A percentile compares a stretch with the other conserved stretches of the same genome.
phyloP scores from a whole-genome alignment of 306 rosid species.

The Pyrus pyrifolia region DNA sequence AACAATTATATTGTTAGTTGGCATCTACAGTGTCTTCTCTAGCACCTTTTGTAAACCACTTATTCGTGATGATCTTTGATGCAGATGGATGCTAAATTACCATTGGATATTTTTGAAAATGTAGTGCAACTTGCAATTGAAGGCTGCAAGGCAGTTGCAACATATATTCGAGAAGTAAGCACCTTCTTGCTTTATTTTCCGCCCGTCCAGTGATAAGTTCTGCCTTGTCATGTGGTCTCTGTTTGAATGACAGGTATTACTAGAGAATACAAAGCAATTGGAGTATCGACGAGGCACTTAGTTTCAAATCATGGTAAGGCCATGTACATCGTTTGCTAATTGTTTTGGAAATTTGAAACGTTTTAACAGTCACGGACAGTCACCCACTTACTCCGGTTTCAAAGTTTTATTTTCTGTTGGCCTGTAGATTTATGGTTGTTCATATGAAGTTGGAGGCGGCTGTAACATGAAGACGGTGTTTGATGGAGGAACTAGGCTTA shows the following conservation, averaged over 20 bases:
- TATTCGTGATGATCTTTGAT: slow-evolving; percentile 6
- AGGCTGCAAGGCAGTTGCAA: slow-evolving; percentile 96
- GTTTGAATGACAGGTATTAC: slow-evolving; percentile 46
- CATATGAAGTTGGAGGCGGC: slow-evolving; percentile 81
- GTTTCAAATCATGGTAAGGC: slow-evolving; percentile 11
- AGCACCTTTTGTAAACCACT: neutral
- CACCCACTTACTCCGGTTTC: neutral
- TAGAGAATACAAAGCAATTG: slow-evolving; percentile 71
- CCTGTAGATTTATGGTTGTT: slow-evolving; percentile 35
- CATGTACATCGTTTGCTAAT: neutral
- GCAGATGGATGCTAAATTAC: slow-evolving; percentile 90
- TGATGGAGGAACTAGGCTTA: slow-evolving; percentile 57
- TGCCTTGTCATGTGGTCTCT: neutral
- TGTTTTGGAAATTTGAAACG: neutral
- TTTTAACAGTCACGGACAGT: neutral
- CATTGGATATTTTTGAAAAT: slow-evolving; percentile 67
- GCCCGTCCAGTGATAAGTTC: neutral
- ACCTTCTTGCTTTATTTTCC: neutral
- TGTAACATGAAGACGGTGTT: slow-evolving; percentile 62
- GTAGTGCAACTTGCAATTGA: slow-evolving; percentile 84
- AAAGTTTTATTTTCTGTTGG: neutral
- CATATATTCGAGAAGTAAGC: slow-evolving; percentile 63
- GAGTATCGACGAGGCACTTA: slow-evolving; percentile 58
- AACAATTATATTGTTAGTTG: neutral
- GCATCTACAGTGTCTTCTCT: no score